phyloP scores from a whole-genome alignment of 2,329 filamentous ascomycete species.

The Fusarium dlaminii region DNA sequence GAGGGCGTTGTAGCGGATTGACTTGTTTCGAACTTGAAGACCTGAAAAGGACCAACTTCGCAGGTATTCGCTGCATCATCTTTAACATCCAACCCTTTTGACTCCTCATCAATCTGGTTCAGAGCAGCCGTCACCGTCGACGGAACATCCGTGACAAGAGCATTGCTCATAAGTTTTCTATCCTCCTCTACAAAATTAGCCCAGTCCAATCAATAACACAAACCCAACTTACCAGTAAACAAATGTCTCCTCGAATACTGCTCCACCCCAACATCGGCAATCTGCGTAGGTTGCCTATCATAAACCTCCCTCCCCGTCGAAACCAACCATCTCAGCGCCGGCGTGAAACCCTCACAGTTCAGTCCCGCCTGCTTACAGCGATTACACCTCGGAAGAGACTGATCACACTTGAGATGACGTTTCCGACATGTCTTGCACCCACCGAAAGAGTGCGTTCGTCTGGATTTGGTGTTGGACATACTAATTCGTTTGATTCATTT shows the following conservation, averaged over 20 bases:
- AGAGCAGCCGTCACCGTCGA: slow-evolving; percentile 31
- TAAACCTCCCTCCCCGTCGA: slow-evolving; percentile 31
- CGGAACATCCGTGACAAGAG: slow-evolving; percentile 9
- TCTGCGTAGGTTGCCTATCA: slow-evolving; percentile 20
- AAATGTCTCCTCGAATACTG: slow-evolving; percentile 34
- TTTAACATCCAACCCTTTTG: slow-evolving; percentile 7
- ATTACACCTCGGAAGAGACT: slow-evolving; percentile 26
- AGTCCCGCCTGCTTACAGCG: slow-evolving; percentile 28
- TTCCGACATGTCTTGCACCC: slow-evolving; percentile 38
- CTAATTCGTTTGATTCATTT: neutral
- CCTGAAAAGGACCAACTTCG: slow-evolving; percentile 27
- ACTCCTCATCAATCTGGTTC: slow-evolving; percentile 30
- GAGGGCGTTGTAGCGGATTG: slow-evolving; percentile 1
- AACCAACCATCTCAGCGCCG: slow-evolving; percentile 31
- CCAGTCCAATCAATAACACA: fast-evolving
- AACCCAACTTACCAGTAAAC: slow-evolving; percentile 16
- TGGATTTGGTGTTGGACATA: slow-evolving; percentile 25
- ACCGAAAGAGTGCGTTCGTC: slow-evolving; percentile 34
- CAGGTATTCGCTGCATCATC: neutral
- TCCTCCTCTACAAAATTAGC: slow-evolving; percentile 2
- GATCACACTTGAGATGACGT: slow-evolving; percentile 38
- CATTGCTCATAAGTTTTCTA: slow-evolving; percentile 30
- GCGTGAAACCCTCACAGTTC: slow-evolving; percentile 32
- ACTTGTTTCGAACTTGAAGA: slow-evolving; percentile 29
- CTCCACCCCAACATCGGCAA: slow-evolving; percentile 8